Evolutionary conservation across 768 basidiomycete species (phyloP), one percentile per base, ranked within the genome.

Genomic region (Lactarius tabidus): DNA sequence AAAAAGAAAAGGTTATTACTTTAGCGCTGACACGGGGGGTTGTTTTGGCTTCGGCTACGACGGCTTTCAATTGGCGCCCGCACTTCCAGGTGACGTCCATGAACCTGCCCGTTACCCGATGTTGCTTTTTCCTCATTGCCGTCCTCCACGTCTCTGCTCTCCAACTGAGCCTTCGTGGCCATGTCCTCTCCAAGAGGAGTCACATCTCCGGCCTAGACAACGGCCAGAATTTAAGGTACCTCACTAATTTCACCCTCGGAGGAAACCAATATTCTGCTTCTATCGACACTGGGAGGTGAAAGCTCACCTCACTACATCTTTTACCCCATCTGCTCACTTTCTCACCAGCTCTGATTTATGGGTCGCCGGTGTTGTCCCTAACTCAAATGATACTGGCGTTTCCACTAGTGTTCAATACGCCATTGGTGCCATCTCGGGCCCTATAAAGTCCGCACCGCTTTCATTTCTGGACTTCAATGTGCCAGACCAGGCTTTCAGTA

Each of bases 271-370:
- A 77, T 64, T 69, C 71, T n/a, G 72, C 81, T 57, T 65, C 76
- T 59, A 74, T 82, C 39, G 81, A 82, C 65, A 82, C 81, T 6
- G 81, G 81, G 6, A 82, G 81, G 81, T 80, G 63, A 36, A 74
- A 7, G 6, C 17, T 7, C 2, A 9, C 23, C 33, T 17, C 54
- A 36, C 33, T 29, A 23, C 6, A 2, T 26, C 54, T 26, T 35
- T 17, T 6, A 17, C 35, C 43, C 33, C 39, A 12, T 51, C 20
- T 35, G 56, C 28, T 45, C 14, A 29, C 41, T 63, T 31, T 33
- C n/a, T 17, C 55, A 31, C n/a, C 53, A 89, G 87, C 65, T 87
- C 87, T 18, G 88, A 90, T 71, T 73, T 88, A 9, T 88, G 84
- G 82, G 81, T 88, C 6, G 79, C 81, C 12, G 78, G 79, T 35